Conservation (phyloP, 2,329 filamentous ascomycete genomes). For the Mariannaea sp. region DNA sequence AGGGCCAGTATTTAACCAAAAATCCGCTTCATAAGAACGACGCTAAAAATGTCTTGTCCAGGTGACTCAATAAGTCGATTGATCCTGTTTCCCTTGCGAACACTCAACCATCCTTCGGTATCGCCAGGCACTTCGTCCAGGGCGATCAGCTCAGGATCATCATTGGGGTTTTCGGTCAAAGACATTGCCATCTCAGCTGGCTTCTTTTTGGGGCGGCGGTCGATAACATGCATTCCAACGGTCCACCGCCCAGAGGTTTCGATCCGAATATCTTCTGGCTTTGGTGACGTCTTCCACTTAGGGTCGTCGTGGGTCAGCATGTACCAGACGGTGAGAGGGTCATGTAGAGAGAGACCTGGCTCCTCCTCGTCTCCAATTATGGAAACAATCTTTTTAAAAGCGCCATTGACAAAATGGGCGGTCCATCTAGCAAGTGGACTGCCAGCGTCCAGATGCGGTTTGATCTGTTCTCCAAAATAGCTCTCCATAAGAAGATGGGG, state of each 20-base stretch:
- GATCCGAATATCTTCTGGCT: constrained; percentile 81
- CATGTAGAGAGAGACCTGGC: constrained; percentile 71
- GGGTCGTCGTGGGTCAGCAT: constrained; percentile 65
- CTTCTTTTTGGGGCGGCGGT: constrained; percentile 67
- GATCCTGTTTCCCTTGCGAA: constrained; percentile 77
- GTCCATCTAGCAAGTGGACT: constrained; percentile 78
- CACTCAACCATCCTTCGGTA: constrained; percentile 75
- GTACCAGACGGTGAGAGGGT: constrained; percentile 81
- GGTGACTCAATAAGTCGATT: constrained; percentile 73
- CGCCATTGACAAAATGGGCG: constrained; percentile 71
- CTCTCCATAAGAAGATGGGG: constrained; percentile 67
- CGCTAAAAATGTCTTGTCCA: constrained; percentile 69
- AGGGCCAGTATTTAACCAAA: constrained; percentile 51
- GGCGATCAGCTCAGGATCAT: constrained; percentile 46
- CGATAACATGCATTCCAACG: constrained; percentile 84
- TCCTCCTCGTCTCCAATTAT: constrained; percentile 63
- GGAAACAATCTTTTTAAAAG: constrained; percentile 69
- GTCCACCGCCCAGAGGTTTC: constrained; percentile 96
- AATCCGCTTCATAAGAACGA: constrained; percentile 66
- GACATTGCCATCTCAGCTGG: constrained; percentile 50
- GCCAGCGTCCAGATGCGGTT: constrained; percentile 60
- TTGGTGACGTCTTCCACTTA: constrained; percentile 60
- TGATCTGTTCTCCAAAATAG: constrained; percentile 62
- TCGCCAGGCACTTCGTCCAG: constrained; percentile 68
- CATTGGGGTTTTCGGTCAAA: constrained; percentile 48